Evolutionary conservation across 2,329 filamentous ascomycete species (phyloP), one percentile per base, ranked within the genome.

Genomic region (Trichophyton simii): DNA sequence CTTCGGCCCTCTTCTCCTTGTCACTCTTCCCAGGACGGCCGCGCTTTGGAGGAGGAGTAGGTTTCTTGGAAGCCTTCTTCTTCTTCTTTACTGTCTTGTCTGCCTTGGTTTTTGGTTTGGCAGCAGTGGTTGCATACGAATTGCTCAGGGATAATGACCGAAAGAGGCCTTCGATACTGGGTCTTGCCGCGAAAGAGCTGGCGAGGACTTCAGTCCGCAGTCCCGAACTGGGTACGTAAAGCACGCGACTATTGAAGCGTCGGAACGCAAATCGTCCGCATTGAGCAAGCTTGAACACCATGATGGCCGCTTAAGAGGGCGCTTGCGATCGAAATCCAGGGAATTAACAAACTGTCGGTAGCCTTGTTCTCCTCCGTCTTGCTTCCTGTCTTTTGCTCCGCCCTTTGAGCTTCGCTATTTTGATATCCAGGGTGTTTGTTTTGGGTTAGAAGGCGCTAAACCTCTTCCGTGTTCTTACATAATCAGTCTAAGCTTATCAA

Each of bases 51-150:
- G 44, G 18, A 20, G 46, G 46, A 28, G 46, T 28, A 52, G 46
- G 22, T 57, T 57, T 57, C 54, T 57, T 41, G 11, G 54, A 22
- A 3, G 55, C 18, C 13, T 36, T 42, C 63, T 64, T 64, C 57
- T 66, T 59, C 28, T 38, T 38, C 11, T 13, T 13, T 38, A 38
- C 34, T 3, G 34, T 42, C 63, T 64, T 64, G 55, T 66, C 58
- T n/a, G 68, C 57, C 54, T 71, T 68, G 34, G 68, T 66, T 60
- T 67, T 62, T 20, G 52, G 31, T 42, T 65, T 65, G 42, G 67
- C 67, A 38, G 68, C 68, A 28, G 70, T 63, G 44, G 71, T 71
- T n/a, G 72, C 71, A 66, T 73, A 73, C 38, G 66, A 66, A 61
- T 67, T 63, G 61, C 66, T 67, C 25, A 68, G 65, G 34, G 63